These are phyloP conservation scores for Plasmodium inui DNA, from an alignment of 169 alveolate species.

Conservation along the genomic window DNA sequence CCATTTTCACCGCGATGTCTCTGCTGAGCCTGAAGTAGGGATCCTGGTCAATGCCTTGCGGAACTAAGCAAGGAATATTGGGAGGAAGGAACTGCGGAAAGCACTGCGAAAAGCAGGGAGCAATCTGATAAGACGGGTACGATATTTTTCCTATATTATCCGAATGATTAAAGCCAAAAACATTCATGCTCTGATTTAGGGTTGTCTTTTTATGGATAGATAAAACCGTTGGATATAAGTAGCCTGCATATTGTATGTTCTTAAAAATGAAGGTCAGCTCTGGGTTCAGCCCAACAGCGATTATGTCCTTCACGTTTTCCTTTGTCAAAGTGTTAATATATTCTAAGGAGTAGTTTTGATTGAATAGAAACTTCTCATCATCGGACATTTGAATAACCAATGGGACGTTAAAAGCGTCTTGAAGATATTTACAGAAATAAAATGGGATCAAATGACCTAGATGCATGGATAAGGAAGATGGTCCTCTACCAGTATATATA, in stretches of 20 bases:
- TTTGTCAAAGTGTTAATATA: slow-evolving; percentile 89
- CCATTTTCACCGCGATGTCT: slow-evolving; percentile 97
- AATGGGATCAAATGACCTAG: slow-evolving; percentile 99
- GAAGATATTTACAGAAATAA: slow-evolving; percentile 95
- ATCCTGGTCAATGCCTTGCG: slow-evolving; percentile 99
- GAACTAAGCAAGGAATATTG: slow-evolving; percentile 94
- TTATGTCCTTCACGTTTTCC: slow-evolving; percentile 98
- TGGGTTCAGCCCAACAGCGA: slow-evolving; percentile 99
- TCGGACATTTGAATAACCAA: slow-evolving; percentile 99
- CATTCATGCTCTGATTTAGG: slow-evolving; percentile 93
- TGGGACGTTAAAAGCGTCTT: slow-evolving; percentile 98
- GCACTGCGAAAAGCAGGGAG: slow-evolving; percentile 95
- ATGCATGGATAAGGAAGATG: slow-evolving; percentile 98
- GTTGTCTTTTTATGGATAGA: slow-evolving; percentile 96
- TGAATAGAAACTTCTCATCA: slow-evolving; percentile 98
- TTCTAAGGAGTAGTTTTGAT: slow-evolving; percentile 93
- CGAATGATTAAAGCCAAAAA: slow-evolving; percentile 94
- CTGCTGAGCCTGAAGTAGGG: slow-evolving; percentile 99
- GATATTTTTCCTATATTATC: slow-evolving; percentile 96
- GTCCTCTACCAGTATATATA: slow-evolving; percentile 99
- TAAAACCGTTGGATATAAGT: slow-evolving; percentile 93
- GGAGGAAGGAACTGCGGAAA: slow-evolving; percentile 94
- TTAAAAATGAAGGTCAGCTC: slow-evolving; percentile 97
- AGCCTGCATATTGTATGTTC: slow-evolving; percentile 91
- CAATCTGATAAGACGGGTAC: slow-evolving; percentile 98